Conservation (phyloP, 2,329 filamentous ascomycete genomes). For the Gnomoniopsis sp. region DNA sequence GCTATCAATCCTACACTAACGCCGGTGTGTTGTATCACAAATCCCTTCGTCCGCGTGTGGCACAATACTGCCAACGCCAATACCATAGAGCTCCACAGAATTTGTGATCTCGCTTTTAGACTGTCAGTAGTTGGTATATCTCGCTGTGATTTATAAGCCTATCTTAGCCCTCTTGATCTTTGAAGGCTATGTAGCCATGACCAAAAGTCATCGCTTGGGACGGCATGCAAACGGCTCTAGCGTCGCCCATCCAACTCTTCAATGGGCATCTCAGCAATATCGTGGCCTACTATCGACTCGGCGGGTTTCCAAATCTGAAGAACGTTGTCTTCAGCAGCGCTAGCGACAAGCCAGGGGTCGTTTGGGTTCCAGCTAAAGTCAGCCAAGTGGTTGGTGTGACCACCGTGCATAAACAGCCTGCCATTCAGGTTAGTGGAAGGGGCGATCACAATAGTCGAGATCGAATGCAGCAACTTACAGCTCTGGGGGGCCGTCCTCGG, state of each 20-base stretch:
- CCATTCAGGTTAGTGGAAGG: conserved; percentile 21
- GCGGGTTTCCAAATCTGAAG: conserved; percentile 92
- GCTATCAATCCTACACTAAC: conserved; percentile 1
- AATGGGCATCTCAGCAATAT: conserved; percentile 66
- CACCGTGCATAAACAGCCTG: conserved; percentile 96
- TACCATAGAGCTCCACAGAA: background rate
- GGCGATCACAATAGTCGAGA: background rate
- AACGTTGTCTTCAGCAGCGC: conserved; percentile 93
- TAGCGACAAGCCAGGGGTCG: conserved; percentile 94
- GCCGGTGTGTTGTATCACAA: background rate
- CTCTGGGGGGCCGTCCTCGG: conserved; percentile 91
- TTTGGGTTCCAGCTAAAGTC: conserved; percentile 99
- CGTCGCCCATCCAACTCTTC: conserved; percentile 63
- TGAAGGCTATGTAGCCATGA: background rate
- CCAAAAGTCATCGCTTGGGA: too few species aligned
- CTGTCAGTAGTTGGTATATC: background rate
- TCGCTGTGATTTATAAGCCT: background rate
- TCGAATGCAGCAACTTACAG: conserved; percentile 57
- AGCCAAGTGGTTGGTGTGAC: conserved; percentile 92
- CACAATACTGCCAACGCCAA: background rate
- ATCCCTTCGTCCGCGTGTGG: background rate
- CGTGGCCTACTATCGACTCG: conserved; percentile 75
- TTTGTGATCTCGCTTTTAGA: background rate
- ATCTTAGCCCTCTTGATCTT: background rate
- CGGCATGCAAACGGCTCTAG: too few species aligned